Evolutionary conservation across 164 flowering plant genomes (phyloP), one percentile per base, ranked within the genome.

Genomic region (Macadamia integrifolia): DNA sequence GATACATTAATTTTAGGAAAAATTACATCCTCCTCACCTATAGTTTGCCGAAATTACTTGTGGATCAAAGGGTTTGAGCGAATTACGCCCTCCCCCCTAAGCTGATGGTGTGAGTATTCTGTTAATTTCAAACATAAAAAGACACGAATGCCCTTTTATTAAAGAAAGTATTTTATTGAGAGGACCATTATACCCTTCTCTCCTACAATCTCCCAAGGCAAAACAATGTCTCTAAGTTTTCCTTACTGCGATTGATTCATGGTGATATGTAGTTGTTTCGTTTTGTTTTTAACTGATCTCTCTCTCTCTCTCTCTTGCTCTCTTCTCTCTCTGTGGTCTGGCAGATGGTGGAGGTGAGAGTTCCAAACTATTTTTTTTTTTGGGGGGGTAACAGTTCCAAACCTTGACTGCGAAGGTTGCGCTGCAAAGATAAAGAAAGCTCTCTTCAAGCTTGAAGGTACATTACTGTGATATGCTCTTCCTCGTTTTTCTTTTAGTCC

Each of bases 361-460:
- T 90, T 23, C 23, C 23, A 23, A 23, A 0, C 23, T 23, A 23
- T 23, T 23, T 23, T 23, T 23, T 23, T 23, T 23, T 23, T 23
- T 23, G 0, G 23, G 23, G 23, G 23, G 23, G 23, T 23, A 23
- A 23, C 23, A 23, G 23, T 23, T 68, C 86, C 88, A 59, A 90
- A 88, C 73, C 75, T 90, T 69, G 96, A 90, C 35, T 88, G 90
- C 46, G 87, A 82, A 64, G 91, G 96, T 17, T 90, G 96, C 71
- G 90, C 93, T 31, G n/a, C 83, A 4, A 90, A 88, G 82, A 65
- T 88, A 12, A 80, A 77, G 77, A 90, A 76, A 75, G 85, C 93
- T 74, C 81, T 88, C 62, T 68, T 76, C 82, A 87, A 85, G 74
- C 85, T 90, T 70, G 80, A 90, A 80, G 96, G 96, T 88, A 77